Conservation (phyloP, 1,139 yeast genomes). For the Zygoascus meyerae region DNA sequence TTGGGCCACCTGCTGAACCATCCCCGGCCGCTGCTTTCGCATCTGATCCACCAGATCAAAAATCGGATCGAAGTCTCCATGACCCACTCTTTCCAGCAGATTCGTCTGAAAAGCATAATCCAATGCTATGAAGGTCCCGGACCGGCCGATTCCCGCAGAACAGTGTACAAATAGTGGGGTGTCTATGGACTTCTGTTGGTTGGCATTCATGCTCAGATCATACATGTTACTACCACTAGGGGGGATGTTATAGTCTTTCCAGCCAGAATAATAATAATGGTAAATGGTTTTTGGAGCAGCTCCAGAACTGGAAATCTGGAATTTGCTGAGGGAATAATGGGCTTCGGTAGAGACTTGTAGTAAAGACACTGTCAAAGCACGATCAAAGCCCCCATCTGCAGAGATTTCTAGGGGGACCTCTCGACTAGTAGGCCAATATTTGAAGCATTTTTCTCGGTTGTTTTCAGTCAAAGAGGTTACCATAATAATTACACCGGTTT, state of each 20-base stretch:
- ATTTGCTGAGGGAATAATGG: conserved; percentile 14
- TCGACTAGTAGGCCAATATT: conserved; percentile 62
- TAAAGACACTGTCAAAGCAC: conserved; percentile 15
- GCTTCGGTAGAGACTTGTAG: conserved; percentile 6
- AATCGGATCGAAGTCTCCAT: conserved; percentile 26
- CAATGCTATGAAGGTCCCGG: conserved; percentile 70
- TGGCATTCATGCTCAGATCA: conserved; percentile 31
- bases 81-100: conserved; percentile 6
- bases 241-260: conserved; percentile 56
- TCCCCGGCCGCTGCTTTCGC: conserved; percentile 53
- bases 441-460: conserved; percentile 60
- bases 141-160: conserved; percentile 81
- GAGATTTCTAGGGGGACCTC: conserved; percentile 16
- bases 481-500: conserved; percentile 66
- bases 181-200: conserved; percentile 24
- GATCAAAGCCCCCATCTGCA: conserved; percentile 15
- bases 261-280: conserved; percentile 49
- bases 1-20: conserved; percentile 63
- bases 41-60: conserved; percentile 40
- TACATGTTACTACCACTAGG: conserved; percentile 36
- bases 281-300: conserved; percentile 33
- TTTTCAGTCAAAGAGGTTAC: conserved; percentile 64
- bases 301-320: background rate
- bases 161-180: conserved; percentile 59
- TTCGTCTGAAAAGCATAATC: conserved; percentile 43